Evolutionary conservation across 306 rosid species (phyloP).

Genomic region (Dalbergia cultrata): DNA sequence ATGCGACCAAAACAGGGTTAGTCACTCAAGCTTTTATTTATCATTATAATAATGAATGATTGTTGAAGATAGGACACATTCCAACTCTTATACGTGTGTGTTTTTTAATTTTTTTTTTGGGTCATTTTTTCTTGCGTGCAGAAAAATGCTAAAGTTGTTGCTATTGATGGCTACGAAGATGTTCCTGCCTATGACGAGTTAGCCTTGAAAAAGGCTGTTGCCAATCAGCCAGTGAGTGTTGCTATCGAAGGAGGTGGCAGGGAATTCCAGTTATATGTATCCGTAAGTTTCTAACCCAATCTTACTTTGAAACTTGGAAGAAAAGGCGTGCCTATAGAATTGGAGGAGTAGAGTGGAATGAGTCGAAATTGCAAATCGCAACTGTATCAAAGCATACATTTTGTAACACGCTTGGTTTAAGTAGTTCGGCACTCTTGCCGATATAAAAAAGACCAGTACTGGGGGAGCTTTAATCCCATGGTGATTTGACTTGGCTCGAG

Average conservation of each 20-base stretch:
- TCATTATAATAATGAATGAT: not conserved
- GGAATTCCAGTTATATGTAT: constrained; percentile 81
- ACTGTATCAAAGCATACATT: constrained; percentile 1
- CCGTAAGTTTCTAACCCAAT: constrained; percentile 56
- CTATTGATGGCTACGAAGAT: constrained; percentile 80
- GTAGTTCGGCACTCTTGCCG: too few relatives aligned
- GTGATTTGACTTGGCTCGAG: too few relatives aligned
- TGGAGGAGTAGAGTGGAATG: constrained; percentile 1
- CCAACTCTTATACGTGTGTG: not conserved
- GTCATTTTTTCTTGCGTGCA: constrained; percentile 41
- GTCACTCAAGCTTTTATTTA: not conserved
- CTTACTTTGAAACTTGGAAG: not conserved
- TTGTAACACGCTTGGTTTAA: not conserved
- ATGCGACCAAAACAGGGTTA: constrained; percentile 75
- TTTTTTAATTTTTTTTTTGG: not conserved
- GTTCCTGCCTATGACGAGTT: constrained; percentile 70
- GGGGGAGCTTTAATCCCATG: too few relatives aligned
- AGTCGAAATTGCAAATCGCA: not conserved
- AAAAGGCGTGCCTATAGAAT: not conserved
- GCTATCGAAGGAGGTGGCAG: constrained; percentile 97
- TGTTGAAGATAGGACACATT: not conserved
- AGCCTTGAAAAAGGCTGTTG: constrained; percentile 78
- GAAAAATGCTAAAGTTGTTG: constrained; percentile 91
- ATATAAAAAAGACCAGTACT: too few relatives aligned
- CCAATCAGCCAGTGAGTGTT: constrained; percentile 76